Base-by-base conservation (phyloP, 441 rosid species). In the Geranium incanum region DNA sequence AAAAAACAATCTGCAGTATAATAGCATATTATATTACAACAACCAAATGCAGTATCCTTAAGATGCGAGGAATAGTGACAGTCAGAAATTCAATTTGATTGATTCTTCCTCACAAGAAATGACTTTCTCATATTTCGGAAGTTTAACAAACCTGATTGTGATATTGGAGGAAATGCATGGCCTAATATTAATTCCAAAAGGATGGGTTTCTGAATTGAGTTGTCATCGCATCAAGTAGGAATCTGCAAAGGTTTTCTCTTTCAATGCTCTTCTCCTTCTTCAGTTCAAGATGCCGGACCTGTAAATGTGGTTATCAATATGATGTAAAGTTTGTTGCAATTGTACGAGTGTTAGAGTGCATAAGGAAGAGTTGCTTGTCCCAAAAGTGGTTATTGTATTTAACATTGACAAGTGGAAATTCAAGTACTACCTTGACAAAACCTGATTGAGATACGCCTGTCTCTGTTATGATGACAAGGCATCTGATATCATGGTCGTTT, bases 211-310 rank as follows among this genome's bases (percentile, higher is more conserved):
- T 80, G 75, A 89, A 94, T 68, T 89, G 97, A 41, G 86, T 82
- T 33, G 87, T 86, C 82, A 85, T 85, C 19, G 88, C 97, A 77
- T 85, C 86, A 74, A 79, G 74, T 59, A 94, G 83, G 81, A 94
- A 94, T 77, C 81, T 82, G 74, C 86, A 86, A 72, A 94, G 88
- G 41, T 77, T 67, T 59, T 87, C 88, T 79, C 88, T 90, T 78
- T 80, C 68, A 28, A 94, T 90, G 68, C 84, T 89, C 84, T 89
- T 94, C 83, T 85, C 92, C 80, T 74, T 90, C 83, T 92, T 94
- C 68, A 81, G 81, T 73, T 90, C 99, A 63, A 91, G 86, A 77
- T 91, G 93, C 3, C 95, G 89, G 70, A 92, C 94, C 99, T 91
- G 81, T 8, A 68, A 62, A 80, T 19, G 19, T 1, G 23, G 11